Evolutionary conservation across 1,284 basidiomycete genomes (phyloP), one percentile per base, ranked within the genome.

Genomic region (Marasmius fiardii): DNA sequence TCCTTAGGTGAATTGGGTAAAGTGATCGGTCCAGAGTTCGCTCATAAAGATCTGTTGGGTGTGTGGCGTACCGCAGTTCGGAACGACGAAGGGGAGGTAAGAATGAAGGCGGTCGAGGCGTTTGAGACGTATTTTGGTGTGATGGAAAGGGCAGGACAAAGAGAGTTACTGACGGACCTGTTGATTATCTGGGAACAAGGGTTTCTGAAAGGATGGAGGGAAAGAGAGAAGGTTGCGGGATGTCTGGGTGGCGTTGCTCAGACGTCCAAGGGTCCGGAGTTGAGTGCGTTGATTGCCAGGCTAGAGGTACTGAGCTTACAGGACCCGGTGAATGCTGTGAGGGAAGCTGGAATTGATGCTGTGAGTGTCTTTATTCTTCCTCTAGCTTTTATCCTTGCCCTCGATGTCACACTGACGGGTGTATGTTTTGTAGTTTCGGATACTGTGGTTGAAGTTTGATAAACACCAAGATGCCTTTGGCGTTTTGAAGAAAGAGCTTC

Each of bases 1-100:
- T 93, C 92, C 50, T 68, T 97, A 26, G 95, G 95, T 58, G 94
- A 96, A 70, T 73, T 98, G 44, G 95, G 94, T 34, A 87, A 86
- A 65, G 88, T 98, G 55, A 79, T 98, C 43, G 90, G 90, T 0
- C 76, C 81, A 11, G 82, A 87, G 39, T 76, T 88, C 54, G 79
- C 94, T 0, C 75, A 77, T 39, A 70, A 72, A 43, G 93, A 96
- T 66, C 74, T 99, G 50, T 65, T 95, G 54, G 79, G 79, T 3
- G 79, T 93, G 0, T 94, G 93, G 85, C 81, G 80, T 70, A 78
- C 79, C 68, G 74, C 76, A 70, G 68, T 88, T 65, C 67, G 76
- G 24, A 72, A 69, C 59, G 78, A 82, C 18, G 82, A 82, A 4
- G 86, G 88, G 49, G 89, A 91, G 50, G 84, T 94, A 52, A 81